Evolutionary conservation across 257 asterid genomes (phyloP), one percentile per base, ranked within the genome.

Genomic region (Jasminum sambac): DNA sequence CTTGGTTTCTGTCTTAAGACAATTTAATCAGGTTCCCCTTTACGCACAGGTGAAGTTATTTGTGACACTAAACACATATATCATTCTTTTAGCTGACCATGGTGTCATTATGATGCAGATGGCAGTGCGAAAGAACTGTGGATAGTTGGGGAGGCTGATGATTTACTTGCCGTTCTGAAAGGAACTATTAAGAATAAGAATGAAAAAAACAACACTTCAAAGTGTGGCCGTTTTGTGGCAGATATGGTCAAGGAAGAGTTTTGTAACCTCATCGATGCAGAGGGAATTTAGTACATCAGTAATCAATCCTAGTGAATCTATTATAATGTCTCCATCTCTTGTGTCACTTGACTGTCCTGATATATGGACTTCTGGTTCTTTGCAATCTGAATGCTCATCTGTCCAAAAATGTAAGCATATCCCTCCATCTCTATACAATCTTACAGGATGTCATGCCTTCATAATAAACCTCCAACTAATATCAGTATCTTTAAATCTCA

Each of bases 261-360:
- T 34, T 50, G 37, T 43, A 5, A 73, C 13, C 41, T 42, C 67
- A 52, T 76, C 72, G 0, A 24, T 59, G 11, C 50, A 75, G 63
- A 78, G 88, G 78, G 58, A 66, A 63, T 78, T 85, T 34, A 84
- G 70, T 36, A 69, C 77, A 39, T 65, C 64, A 63, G 36, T 6
- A 36, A 38, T 52, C 58, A 50, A 17, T 16, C 17, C 6, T 11
- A 11, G 84, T 71, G 72, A 59, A 71, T 72, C 66, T 37, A 83
- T 79, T 59, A 24, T 89, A 52, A 72, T 76, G 82, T 85, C 91
- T 24, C 97, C 95, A 16, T 43, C 84, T 69, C 91, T 88, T 72
- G 75, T 67, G 67, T 88, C 91, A 23, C 86, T 90, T 68, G 96
- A 90, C 80, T 72, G 70, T 73, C 80, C 74, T 4, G 96, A 90